A percentile compares a stretch with the other conserved stretches of the same genome.
Evolutionary conservation across 345 rosid genomes (phyloP).

Genomic region (Lepidium africanum): DNA sequence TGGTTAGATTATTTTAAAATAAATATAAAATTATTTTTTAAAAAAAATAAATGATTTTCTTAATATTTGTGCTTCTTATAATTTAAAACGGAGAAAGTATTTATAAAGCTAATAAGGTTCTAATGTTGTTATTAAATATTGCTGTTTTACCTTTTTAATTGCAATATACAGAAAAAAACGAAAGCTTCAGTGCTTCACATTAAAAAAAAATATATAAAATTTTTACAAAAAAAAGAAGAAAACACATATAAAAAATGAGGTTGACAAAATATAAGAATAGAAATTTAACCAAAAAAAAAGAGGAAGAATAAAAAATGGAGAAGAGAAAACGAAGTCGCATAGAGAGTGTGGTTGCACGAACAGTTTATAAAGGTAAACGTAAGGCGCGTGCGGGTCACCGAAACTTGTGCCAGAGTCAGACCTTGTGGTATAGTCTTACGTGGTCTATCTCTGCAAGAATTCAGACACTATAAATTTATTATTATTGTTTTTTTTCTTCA

Average conservation of each 20-base stretch:
- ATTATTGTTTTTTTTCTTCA: neutral
- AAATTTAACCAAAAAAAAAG: neutral
- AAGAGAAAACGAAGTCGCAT: constrained; percentile 20
- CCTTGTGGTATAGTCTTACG: constrained; percentile 24
- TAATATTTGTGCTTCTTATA: no score
- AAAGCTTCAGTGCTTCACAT: neutral
- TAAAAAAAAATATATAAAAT: neutral
- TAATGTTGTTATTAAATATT: neutral
- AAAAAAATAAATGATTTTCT: no score
- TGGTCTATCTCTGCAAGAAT: constrained; percentile 28
- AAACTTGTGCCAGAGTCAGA: constrained; percentile 31
- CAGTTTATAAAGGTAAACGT: constrained; percentile 13
- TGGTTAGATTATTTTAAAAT: no score
- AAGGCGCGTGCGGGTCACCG: constrained; percentile 31
- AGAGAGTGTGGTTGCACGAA: constrained; percentile 11
- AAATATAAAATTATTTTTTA: no score
- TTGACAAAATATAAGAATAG: neutral
- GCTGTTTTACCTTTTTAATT: neutral
- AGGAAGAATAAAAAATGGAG: neutral
- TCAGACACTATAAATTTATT: neutral
- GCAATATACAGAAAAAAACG: neutral
- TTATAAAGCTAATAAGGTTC: no score
- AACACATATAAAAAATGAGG: neutral
- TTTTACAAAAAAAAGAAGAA: neutral
- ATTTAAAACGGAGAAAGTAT: no score